phyloP scores from a whole-genome alignment of 1,284 basidiomycete genomes.

The Pholiota adiposa region DNA sequence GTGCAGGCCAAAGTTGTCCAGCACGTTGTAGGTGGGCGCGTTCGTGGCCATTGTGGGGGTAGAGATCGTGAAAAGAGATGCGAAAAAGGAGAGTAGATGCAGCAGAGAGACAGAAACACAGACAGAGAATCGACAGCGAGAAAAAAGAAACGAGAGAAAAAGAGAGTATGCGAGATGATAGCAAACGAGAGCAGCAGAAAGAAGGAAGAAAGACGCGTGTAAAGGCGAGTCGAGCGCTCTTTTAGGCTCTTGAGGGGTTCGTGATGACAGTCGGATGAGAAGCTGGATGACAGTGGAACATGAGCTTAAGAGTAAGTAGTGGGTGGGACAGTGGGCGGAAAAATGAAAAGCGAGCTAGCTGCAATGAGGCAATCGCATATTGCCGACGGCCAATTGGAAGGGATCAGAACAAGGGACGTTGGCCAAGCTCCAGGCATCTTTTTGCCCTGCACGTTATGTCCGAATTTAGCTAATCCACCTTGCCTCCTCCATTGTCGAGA shows the following conservation, averaged over 20 bases:
- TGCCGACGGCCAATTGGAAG: constrained; percentile 14
- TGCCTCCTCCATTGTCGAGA: constrained; percentile 2
- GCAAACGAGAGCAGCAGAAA: constrained; percentile 4
- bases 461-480: constrained; percentile 17
- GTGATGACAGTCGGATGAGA: constrained; percentile 22
- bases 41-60: neutral
- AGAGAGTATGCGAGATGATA: constrained; percentile 11
- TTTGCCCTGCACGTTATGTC: constrained; percentile 12
- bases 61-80: constrained; percentile 17
- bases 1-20: constrained; percentile 56
- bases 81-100: constrained; percentile 16
- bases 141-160: too few species aligned
- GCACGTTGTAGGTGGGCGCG: constrained; percentile 34
- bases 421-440: constrained; percentile 6
- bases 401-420: constrained; percentile 25
- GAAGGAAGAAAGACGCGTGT: constrained; percentile 5
- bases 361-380: constrained; percentile 27
- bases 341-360: constrained; percentile 6
- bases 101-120: neutral
- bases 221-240: constrained; percentile 1
- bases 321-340: constrained; percentile 14
- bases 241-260: constrained; percentile 17
- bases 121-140: too few species aligned
- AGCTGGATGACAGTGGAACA: constrained; percentile 16
- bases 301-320: constrained; percentile 24